Percentiles rank a stretch among this genome's conserved stretches.
Conservation (phyloP, 129 eudicot species). For the Artemisia tridentata region DNA sequence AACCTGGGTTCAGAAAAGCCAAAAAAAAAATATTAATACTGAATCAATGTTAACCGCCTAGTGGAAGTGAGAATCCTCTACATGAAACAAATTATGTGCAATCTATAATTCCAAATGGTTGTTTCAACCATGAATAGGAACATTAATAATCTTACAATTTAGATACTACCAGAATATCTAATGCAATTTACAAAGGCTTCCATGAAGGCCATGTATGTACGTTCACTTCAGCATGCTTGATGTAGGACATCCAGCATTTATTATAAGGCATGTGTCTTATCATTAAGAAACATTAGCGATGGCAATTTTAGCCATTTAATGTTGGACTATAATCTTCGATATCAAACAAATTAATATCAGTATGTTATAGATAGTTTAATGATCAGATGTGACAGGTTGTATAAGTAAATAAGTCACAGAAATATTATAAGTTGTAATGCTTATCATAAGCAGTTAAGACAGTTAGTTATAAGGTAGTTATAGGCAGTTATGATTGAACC, state of each 20-base stretch:
- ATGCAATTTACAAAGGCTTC: background rate
- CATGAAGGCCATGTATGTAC: background rate
- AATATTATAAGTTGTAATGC: no score
- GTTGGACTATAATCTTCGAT: no score
- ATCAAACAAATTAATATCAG: no score
- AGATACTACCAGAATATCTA: no score
- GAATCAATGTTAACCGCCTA: background rate
- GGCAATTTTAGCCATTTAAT: background rate
- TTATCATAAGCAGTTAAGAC: no score
- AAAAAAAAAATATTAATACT: background rate
- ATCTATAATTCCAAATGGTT: background rate
- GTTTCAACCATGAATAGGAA: background rate
- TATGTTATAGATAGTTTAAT: no score
- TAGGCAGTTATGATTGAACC: no score
- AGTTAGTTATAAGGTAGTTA: no score
- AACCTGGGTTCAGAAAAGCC: constrained; percentile 29
- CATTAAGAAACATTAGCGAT: background rate
- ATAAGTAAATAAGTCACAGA: no score
- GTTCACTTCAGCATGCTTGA: background rate
- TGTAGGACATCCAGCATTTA: background rate
- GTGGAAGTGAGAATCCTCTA: background rate
- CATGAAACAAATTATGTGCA: background rate
- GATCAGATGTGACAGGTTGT: no score
- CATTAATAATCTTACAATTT: background rate
- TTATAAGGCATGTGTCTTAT: background rate